Evolutionary conservation across 257 asterid species (phyloP).

Genomic region (Thymus quinquecostatus): DNA sequence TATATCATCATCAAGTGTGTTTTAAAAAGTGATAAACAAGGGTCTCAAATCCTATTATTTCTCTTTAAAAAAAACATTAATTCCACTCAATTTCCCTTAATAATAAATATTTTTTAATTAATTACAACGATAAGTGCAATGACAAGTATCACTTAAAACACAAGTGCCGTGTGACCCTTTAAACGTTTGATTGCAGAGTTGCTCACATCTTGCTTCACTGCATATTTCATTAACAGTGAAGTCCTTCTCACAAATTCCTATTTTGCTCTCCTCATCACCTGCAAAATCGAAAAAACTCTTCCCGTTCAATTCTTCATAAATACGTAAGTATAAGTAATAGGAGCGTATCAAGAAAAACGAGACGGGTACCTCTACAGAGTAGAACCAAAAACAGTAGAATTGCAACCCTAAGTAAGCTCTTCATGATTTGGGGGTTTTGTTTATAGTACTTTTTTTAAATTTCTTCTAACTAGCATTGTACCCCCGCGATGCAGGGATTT

Average conservation of each 20-base stretch:
- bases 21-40: no score
- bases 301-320: no score
- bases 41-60: no score
- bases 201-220: neutral
- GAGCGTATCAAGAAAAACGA: no score
- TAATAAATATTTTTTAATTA: neutral
- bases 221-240: neutral
- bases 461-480: no score
- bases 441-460: no score
- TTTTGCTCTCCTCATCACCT: neutral
- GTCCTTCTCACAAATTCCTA: neutral
- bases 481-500: neutral
- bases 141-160: neutral
- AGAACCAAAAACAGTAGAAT: neutral
- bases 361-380: neutral
- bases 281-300: neutral
- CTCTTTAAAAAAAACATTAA: no score
- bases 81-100: neutral
- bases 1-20: no score
- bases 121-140: neutral
- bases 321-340: no score
- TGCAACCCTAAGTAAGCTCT: neutral
- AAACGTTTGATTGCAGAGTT: neutral
- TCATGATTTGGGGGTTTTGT: neutral
- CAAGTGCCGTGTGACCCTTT: neutral